Evolutionary conservation across 495 filamentous ascomycete genomes (phyloP).

Genomic region (Cetradonia linearis): DNA sequence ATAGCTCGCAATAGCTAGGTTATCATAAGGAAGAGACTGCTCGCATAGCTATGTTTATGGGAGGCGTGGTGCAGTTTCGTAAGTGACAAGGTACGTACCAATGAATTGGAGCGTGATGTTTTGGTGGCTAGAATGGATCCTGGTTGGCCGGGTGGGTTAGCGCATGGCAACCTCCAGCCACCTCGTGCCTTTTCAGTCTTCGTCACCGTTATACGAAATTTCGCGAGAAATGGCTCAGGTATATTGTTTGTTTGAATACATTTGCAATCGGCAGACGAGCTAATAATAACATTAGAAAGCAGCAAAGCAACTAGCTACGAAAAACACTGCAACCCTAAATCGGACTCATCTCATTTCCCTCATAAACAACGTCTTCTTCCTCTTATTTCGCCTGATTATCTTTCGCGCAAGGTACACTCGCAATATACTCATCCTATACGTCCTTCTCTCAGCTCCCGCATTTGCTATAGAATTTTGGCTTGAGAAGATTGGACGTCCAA

Average conservation of each 20-base stretch:
- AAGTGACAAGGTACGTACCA: neutral
- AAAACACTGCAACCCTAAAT: conserved; percentile 63
- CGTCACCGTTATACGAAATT: neutral
- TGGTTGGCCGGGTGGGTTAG: conserved; percentile 6
- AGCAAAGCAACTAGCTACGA: conserved; percentile 75
- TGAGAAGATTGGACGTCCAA: conserved; percentile 72
- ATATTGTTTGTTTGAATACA: neutral
- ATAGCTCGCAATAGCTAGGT: neutral
- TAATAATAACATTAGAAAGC: conserved; percentile 59
- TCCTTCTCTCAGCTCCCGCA: conserved; percentile 60
- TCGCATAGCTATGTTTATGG: conserved; percentile 1
- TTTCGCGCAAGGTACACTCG: conserved; percentile 40
- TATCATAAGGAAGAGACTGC: conserved; percentile 3
- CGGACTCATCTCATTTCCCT: conserved; percentile 70
- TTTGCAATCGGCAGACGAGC: neutral
- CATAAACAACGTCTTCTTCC: conserved; percentile 59
- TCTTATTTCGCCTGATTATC: conserved; percentile 56
- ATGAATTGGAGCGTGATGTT: conserved; percentile 16
- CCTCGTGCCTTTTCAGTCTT: neutral
- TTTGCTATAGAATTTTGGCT: conserved; percentile 73
- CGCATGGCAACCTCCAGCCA: conserved; percentile 14
- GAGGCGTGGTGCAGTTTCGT: neutral
- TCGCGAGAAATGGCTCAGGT: conserved; percentile 10
- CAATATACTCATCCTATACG: conserved; percentile 58
- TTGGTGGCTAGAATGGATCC: conserved; percentile 7